phyloP scores from a whole-genome alignment of 768 basidiomycete genomes.

The Auricularia sp. region DNA sequence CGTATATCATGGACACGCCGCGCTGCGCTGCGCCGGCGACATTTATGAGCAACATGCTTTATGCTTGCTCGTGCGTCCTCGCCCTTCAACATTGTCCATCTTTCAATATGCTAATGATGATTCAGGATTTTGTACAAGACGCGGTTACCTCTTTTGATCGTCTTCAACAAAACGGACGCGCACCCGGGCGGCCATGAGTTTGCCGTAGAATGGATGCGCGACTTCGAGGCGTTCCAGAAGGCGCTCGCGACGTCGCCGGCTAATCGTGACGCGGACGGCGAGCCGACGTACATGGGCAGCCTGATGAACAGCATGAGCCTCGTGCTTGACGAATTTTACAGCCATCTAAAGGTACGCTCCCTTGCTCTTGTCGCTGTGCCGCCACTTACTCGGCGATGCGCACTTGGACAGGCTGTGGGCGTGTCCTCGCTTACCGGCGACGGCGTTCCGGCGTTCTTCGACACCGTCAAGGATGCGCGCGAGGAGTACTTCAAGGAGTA shows the following conservation, averaged over 20 bases:
- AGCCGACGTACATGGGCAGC: slow-evolving; percentile 96
- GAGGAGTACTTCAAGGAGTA: slow-evolving; percentile 88
- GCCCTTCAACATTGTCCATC: slow-evolving; percentile 8
- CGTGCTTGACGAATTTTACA: slow-evolving; percentile 96
- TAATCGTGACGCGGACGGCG: slow-evolving; percentile 68
- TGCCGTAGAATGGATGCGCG: slow-evolving; percentile 95
- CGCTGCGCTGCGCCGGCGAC: slow-evolving; percentile 90
- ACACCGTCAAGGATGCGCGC: slow-evolving; percentile 79
- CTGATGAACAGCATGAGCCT: slow-evolving; percentile 99
- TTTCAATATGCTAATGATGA: background rate
- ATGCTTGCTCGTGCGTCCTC: slow-evolving; percentile 76
- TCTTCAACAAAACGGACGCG: slow-evolving; percentile 98
- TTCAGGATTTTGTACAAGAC: slow-evolving; percentile 93
- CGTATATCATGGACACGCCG: slow-evolving; percentile 96
- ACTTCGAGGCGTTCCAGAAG: slow-evolving; percentile 90
- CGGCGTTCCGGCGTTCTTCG: slow-evolving; percentile 85
- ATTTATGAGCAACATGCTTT: slow-evolving; percentile 99
- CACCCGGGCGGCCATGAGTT: slow-evolving; percentile 62
- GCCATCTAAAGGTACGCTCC: slow-evolving; percentile 70
- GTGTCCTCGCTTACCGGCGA: slow-evolving; percentile 95
- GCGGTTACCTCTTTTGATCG: slow-evolving; percentile 90
- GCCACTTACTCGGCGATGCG: background rate
- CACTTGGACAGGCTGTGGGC: slow-evolving; percentile 67
- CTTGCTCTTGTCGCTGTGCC: background rate
- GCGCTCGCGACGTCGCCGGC: slow-evolving; percentile 60